Evolutionary conservation across 139 green algal genomes (phyloP).

Genomic region (Zygnema circumcarinatum): DNA sequence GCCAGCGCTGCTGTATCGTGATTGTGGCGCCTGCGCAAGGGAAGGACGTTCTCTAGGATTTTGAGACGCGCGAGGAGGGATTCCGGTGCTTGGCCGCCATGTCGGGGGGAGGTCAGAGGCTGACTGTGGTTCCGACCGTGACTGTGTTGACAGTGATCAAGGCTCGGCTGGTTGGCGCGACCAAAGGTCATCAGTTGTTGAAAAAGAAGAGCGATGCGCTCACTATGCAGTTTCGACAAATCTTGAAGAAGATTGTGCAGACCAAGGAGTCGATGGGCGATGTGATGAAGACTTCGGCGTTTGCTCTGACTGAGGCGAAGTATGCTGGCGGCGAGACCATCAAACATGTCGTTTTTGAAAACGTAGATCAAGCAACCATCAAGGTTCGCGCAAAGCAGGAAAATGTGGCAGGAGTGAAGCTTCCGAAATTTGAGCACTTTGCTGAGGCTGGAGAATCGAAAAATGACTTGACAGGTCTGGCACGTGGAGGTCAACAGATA

Average conservation of each 20-base stretch:
- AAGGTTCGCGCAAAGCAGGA: constrained; percentile 72
- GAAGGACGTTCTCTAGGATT: too few species aligned
- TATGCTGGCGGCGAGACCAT: constrained; percentile 93
- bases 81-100: too few species aligned
- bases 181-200: constrained; percentile 93
- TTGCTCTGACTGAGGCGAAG: constrained; percentile 92
- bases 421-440: constrained; percentile 86
- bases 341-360: constrained; percentile 94
- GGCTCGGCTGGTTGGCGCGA: constrained; percentile 82
- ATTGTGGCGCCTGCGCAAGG: too few species aligned
- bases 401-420: constrained; percentile 97
- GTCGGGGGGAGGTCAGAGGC: constrained; percentile 35
- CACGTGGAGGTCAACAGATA: constrained; percentile 91
- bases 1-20: too few species aligned
- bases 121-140: constrained; percentile 86
- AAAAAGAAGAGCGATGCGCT: constrained; percentile 99
- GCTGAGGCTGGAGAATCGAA: constrained; percentile 75
- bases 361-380: constrained; percentile 70
- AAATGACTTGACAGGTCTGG: constrained; percentile 89
- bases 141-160: constrained; percentile 94
- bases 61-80: too few species aligned
- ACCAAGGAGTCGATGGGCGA: constrained; percentile 91
- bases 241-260: constrained; percentile 81
- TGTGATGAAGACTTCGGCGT: constrained; percentile 89
- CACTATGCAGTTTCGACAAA: constrained; percentile 83